Evolutionary conservation across 306 rosid species (phyloP), one percentile per base, ranked within the genome.

Genomic region (Senna tora): DNA sequence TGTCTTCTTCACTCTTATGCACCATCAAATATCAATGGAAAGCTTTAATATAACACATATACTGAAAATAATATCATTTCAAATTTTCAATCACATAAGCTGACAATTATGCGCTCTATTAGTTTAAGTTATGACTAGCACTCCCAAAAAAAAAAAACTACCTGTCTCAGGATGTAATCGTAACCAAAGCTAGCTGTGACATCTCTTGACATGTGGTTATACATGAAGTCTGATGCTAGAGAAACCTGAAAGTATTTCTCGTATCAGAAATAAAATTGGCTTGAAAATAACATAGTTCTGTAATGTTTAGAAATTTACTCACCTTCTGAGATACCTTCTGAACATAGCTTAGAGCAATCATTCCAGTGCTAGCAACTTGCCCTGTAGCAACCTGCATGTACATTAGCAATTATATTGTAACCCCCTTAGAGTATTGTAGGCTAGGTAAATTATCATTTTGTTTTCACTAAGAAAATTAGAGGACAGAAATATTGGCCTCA

Each of bases 151-250:
- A n/a, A n/a, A n/a, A n/a, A n/a, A n/a, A n/a, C 10, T 83, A 84
- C 99, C 96, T 95, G 97, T 85, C 97, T 84, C 58, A 95, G 96
- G 73, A 95, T 95, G 85, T 91, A 89, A 79, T 95, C 97, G 50
- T 95, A 92, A 71, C 99, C 99, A 75, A 89, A 61, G 82, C 96
- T 86, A 41, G 97, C 85, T 4, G 95, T 88, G 73, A 85, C 96
- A 0, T 95, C 97, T 86, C 86, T 87, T 58, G 99, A 88, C 89
- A 87, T 79, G 89, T 95, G 87, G 83, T 95, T 95, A 66, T 92
- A 91, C 96, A 92, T 89, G 60, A 95, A 85, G 67, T 95, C 97
- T 13, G 97, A 62, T 55, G 96, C 99, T 20, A 91, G 85, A 72
- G 97, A 95, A 62, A 95, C 99, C 97, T 95, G 76, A 70, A 77